Evolutionary conservation across 2,329 filamentous ascomycete species (phyloP).

Genomic region (Fusarium siculi): DNA sequence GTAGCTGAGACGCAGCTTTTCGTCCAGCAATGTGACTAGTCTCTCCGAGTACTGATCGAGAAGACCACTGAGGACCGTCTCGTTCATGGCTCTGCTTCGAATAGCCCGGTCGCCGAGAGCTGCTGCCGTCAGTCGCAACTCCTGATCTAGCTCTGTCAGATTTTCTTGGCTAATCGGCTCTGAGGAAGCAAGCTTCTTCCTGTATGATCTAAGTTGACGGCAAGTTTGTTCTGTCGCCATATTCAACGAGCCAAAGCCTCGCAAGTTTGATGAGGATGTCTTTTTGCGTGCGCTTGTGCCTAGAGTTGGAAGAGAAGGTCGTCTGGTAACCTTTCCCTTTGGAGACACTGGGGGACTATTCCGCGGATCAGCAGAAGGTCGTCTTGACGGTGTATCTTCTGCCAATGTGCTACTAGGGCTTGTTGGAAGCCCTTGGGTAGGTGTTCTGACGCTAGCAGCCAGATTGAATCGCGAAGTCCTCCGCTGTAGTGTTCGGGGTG

Average conservation of each 20-base stretch:
- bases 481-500: constrained; percentile 64
- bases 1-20: constrained; percentile 69
- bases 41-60: constrained; percentile 81
- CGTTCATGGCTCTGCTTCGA: constrained; percentile 65
- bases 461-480: constrained; percentile 65
- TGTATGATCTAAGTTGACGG: constrained; percentile 69
- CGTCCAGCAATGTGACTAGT: constrained; percentile 76
- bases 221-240: constrained; percentile 73
- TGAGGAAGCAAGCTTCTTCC: constrained; percentile 69
- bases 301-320: constrained; percentile 66
- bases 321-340: constrained; percentile 57
- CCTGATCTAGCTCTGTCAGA: constrained; percentile 71
- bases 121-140: constrained; percentile 70
- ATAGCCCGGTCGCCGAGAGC: constrained; percentile 68
- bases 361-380: constrained; percentile 57
- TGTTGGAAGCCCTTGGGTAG: constrained; percentile 52
- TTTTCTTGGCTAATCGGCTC: constrained; percentile 67
- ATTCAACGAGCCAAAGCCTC: constrained; percentile 66
- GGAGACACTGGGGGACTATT: constrained; percentile 63
- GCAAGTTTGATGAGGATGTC: constrained; percentile 57
- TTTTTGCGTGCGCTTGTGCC: constrained; percentile 60
- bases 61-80: constrained; percentile 69
- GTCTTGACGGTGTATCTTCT: constrained; percentile 60
- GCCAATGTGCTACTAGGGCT: constrained; percentile 55
- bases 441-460: constrained; percentile 50